Evolutionary conservation across 1,284 basidiomycete species (phyloP).

Genomic region (Tremellales sp.): DNA sequence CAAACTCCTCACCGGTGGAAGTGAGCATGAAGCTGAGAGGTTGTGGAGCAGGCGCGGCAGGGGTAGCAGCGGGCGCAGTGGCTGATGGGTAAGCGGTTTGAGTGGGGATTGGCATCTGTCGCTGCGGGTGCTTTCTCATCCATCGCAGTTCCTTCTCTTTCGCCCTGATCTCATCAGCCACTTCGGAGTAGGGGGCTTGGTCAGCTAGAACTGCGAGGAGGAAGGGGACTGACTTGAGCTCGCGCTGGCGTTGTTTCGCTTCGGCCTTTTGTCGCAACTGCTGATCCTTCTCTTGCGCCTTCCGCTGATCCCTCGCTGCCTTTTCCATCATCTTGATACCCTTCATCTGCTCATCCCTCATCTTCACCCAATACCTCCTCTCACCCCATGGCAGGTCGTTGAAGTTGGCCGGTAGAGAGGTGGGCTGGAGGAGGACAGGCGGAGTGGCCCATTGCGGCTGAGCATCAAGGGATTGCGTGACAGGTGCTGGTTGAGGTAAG

Average conservation of each 20-base stretch:
- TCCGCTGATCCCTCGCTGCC: conserved; percentile 7
- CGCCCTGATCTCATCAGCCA: conserved; percentile 5
- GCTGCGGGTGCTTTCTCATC: conserved; percentile 11
- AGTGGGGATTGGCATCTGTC: conserved; percentile 9
- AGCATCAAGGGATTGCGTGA: neutral
- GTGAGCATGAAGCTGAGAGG: conserved; percentile 20
- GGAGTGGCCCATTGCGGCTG: neutral
- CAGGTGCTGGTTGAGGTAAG: neutral
- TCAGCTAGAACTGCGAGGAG: too few species aligned
- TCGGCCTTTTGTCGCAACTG: conserved; percentile 8
- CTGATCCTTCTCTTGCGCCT: conserved; percentile 12
- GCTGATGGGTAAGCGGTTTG: conserved; percentile 1
- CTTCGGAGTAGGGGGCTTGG: neutral
- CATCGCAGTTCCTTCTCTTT: conserved; percentile 12
- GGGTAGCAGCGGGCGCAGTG: neutral
- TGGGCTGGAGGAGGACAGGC: conserved; percentile 2
- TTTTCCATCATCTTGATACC: conserved; percentile 9
- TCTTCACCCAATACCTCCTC: conserved; percentile 11
- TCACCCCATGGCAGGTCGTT: conserved; percentile 6
- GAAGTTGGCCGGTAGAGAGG: conserved; percentile 8
- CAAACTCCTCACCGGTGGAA: conserved; percentile 25
- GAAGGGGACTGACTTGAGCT: too few species aligned
- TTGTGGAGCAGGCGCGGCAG: neutral
- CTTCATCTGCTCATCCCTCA: conserved; percentile 17
- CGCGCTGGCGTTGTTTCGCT: conserved; percentile 11